Evolutionary conservation across 345 rosid genomes (phyloP), one percentile per base, ranked within the genome.

Genomic region (Eucalyptus sideroxylon): DNA sequence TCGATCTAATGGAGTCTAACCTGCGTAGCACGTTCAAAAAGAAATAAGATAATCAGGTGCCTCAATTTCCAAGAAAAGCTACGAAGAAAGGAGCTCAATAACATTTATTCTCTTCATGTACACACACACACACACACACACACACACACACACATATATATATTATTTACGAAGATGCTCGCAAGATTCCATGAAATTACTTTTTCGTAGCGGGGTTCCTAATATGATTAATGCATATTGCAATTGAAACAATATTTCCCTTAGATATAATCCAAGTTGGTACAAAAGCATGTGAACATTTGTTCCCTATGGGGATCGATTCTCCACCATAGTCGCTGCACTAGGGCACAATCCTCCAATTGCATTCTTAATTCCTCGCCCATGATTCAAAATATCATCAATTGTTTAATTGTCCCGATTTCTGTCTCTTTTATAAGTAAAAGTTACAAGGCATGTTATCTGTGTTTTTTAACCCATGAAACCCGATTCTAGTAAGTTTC

Each of bases 221-320:
- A 60, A 27, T 44, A 60, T 26, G 81, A 87, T 30, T 87, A 11
- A 44, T 30, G 30, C 83, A 37, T 77, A 40, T 37, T 42, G 17
- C 49, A 89, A 37, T 89, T 53, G 87, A 90, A 90, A 88, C 6
- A 90, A 89, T 81, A 47, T 86, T 87, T 55, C 62, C 55, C 31
- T 60, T n/a, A 10, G 55, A 89, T 53, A 34, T 87, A 91, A 90
- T 89, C 87, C 88, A 90, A 87, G 42, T 89, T 87, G 93, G 88
- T 77, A 56, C 51, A 9, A 50, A 11, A 21, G 62, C 27, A 49
- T 89, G 45, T 83, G 37, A 65, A 50, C 40, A 50, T 88, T 6
- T 77, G 85, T 77, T 88, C 81, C 59, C 55, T 5, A n/a, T 87
- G 34, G 82, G 88, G 88, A 27, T 60, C 88, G 30, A 59, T 77